Evolutionary conservation across 306 rosid species (phyloP).

Genomic region (Cucumis melo): DNA sequence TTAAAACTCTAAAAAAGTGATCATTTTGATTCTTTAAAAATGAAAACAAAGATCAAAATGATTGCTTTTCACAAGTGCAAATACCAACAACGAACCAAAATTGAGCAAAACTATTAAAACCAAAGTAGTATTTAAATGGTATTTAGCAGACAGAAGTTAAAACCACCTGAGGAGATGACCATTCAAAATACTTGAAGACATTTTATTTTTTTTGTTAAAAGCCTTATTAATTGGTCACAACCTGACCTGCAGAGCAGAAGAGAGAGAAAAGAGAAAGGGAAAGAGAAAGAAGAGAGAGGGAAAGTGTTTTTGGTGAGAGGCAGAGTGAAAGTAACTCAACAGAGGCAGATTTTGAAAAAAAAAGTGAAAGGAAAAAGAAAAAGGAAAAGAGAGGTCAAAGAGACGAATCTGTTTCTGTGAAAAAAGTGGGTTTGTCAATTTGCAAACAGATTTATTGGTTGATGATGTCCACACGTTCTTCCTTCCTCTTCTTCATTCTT

Average conservation of each 20-base stretch:
- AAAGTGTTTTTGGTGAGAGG: background rate
- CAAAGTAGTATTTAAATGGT: too few species aligned
- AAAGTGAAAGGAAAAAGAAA: background rate
- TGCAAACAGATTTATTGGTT: constrained; percentile 39
- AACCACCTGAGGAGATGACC: background rate
- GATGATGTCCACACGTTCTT: constrained; percentile 75
- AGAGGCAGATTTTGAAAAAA: background rate
- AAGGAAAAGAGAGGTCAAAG: background rate
- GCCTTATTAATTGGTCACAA: background rate
- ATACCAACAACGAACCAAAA: too few species aligned
- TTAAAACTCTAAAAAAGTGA: too few species aligned
- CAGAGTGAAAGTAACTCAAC: background rate
- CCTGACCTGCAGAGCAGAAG: background rate
- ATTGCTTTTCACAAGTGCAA: too few species aligned
- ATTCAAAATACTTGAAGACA: background rate
- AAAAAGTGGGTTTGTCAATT: constrained; percentile 6
- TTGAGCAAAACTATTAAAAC: too few species aligned
- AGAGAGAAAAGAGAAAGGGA: constrained; percentile 4
- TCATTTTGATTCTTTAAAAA: too few species aligned
- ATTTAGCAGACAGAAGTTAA: background rate
- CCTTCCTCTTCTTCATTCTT: constrained; percentile 25
- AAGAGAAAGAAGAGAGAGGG: background rate
- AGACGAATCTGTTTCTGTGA: constrained; percentile 8
- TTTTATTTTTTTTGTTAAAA: background rate
- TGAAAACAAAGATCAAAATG: too few species aligned